These are phyloP conservation scores for Cardiospermum halicacabum DNA, from an alignment of 345 rosid species.

Conservation along the genomic window DNA sequence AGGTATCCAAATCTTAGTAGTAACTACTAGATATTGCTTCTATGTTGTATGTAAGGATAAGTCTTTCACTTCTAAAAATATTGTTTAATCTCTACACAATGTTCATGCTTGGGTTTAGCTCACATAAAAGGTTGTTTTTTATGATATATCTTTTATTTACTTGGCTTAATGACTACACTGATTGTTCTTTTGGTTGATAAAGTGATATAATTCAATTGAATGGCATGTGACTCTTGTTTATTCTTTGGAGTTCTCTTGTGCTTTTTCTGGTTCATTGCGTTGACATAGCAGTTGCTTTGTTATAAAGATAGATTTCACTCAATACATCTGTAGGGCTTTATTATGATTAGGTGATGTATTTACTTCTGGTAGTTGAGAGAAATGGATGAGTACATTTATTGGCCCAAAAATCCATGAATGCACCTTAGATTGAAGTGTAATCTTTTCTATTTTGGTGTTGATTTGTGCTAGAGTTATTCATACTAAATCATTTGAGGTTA, in stretches of 20 bases:
- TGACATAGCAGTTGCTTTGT: conserved; percentile 7
- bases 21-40: background rate
- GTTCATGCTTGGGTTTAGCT: background rate
- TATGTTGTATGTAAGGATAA: background rate
- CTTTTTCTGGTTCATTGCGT: background rate
- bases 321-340: conserved; percentile 5
- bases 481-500: background rate
- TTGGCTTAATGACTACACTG: background rate
- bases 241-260: background rate
- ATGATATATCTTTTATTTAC: background rate
- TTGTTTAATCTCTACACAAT: background rate
- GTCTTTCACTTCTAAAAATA: background rate
- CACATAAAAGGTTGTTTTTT: conserved; percentile 3
- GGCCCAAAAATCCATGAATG: too few relatives aligned
- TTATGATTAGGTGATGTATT: conserved; percentile 28
- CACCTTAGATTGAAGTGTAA: background rate
- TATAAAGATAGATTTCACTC: conserved; percentile 15
- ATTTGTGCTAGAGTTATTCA: background rate
- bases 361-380: conserved; percentile 28
- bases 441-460: background rate
- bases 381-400: background rate
- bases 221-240: background rate
- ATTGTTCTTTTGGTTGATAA: background rate
- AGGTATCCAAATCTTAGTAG: conserved; percentile 41
- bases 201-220: background rate